phyloP scores from a whole-genome alignment of 176 grass and related monocot genomes.

The Juncus effusus region DNA sequence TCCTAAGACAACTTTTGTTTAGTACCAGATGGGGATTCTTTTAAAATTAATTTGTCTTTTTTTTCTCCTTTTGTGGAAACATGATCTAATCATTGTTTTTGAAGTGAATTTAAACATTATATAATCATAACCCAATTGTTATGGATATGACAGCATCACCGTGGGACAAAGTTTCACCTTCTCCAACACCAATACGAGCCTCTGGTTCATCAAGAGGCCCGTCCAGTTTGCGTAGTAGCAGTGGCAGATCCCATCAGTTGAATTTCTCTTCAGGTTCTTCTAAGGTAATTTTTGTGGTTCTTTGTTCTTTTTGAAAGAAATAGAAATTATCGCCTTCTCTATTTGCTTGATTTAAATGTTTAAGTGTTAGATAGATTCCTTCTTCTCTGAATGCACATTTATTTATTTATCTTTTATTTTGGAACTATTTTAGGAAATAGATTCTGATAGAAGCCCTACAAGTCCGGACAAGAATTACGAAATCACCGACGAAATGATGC shows the following conservation, averaged over 20 bases:
- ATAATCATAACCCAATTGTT: constrained; percentile 6
- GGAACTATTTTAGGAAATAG: constrained; percentile 44
- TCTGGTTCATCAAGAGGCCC: constrained; percentile 73
- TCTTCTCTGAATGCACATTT: background rate
- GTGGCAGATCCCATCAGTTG: constrained; percentile 65
- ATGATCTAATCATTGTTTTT: too few species aligned
- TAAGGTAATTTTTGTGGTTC: constrained; percentile 40
- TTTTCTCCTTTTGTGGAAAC: background rate
- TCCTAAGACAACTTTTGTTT: background rate
- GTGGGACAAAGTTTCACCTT: constrained; percentile 78
- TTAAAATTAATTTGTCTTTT: background rate
- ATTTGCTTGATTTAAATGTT: constrained; percentile 5
- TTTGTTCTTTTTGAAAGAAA: constrained; percentile 7
- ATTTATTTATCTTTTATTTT: background rate
- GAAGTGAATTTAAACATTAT: background rate
- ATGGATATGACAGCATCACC: constrained; percentile 49
- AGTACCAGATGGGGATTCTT: background rate
- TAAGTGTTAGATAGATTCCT: background rate
- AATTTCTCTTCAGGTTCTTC: constrained; percentile 45
- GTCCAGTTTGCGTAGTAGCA: constrained; percentile 46
- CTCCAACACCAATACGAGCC: constrained; percentile 75
- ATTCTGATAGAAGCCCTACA: constrained; percentile 53
- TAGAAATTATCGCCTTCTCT: constrained; percentile 1
- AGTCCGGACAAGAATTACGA: constrained; percentile 52
- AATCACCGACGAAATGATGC: constrained; percentile 89